Evolutionary conservation across 768 basidiomycete genomes (phyloP).

Genomic region (Auriculariales sp.): DNA sequence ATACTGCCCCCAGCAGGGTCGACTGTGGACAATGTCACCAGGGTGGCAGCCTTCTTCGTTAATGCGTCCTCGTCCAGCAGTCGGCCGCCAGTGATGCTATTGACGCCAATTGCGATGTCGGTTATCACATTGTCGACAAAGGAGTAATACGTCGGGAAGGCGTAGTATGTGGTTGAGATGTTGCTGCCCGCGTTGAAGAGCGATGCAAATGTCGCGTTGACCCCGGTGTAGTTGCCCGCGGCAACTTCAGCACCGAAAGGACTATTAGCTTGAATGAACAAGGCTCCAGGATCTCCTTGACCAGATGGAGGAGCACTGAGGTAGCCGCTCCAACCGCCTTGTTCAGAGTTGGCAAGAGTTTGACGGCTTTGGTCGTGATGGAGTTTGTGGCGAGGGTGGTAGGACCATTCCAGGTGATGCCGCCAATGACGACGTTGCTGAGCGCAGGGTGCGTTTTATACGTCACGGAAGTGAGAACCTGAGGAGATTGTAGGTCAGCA

Average conservation of each 20-base stretch:
- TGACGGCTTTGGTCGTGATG: too few relatives aligned
- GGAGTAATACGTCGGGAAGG: constrained; percentile 20
- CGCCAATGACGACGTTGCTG: constrained; percentile 12
- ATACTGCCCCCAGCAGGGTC: too few relatives aligned
- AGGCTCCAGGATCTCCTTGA: constrained; percentile 23
- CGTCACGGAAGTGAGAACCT: constrained; percentile 27
- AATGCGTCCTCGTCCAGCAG: constrained; percentile 12
- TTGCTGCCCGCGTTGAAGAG: too few relatives aligned
- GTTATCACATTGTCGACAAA: too few relatives aligned
- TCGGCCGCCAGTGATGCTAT: too few relatives aligned
- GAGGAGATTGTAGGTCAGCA: too few relatives aligned
- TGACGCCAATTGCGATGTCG: too few relatives aligned
- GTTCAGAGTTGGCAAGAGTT: constrained; percentile 4
- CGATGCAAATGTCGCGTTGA: constrained; percentile 11
- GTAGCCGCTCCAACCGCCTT: constrained; percentile 19
- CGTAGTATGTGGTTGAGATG: too few relatives aligned
- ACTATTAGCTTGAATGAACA: too few relatives aligned
- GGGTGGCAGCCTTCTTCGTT: constrained; percentile 6
- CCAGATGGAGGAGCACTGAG: constrained; percentile 15
- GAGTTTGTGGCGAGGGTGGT: too few relatives aligned
- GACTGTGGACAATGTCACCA: too few relatives aligned
- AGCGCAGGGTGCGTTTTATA: constrained; percentile 29
- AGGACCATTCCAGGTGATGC: constrained; percentile 4
- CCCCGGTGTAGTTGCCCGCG: constrained; percentile 26
- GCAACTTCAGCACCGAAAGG: constrained; percentile 25